Conservation (phyloP, 2,329 filamentous ascomycete species). For the Alternaria sp. region DNA sequence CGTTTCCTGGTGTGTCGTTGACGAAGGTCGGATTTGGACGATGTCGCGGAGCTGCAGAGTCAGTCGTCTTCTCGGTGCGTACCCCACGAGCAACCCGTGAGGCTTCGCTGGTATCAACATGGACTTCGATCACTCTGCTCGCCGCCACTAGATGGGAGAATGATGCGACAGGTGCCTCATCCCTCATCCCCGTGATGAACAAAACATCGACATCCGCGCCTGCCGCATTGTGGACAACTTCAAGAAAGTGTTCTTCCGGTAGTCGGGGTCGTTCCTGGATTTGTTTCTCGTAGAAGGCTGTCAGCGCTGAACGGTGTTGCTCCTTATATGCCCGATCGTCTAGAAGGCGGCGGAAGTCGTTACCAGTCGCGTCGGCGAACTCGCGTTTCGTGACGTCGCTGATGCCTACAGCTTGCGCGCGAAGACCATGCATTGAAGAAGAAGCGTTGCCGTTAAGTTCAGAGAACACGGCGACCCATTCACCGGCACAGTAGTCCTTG, state of each 20-base stretch:
- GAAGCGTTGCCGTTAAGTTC: background rate
- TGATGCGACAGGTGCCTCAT: slow-evolving; percentile 61
- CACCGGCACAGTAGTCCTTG: slow-evolving; percentile 65
- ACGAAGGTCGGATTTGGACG: slow-evolving; percentile 58
- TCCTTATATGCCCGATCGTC: slow-evolving; percentile 67
- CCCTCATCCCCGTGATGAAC: slow-evolving; percentile 69
- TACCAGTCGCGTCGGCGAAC: slow-evolving; percentile 60
- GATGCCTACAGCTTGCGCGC: slow-evolving; percentile 11
- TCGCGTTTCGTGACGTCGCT: slow-evolving; percentile 65
- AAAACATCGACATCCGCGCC: slow-evolving; percentile 58
- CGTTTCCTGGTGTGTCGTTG: slow-evolving; percentile 57
- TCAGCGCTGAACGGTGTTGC: slow-evolving; percentile 61
- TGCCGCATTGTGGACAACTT: slow-evolving; percentile 50
- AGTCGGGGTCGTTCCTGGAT: slow-evolving; percentile 54
- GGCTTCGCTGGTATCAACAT: slow-evolving; percentile 51
- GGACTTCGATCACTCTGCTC: slow-evolving; percentile 62
- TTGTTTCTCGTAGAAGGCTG: slow-evolving; percentile 59
- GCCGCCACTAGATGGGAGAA: slow-evolving; percentile 63
- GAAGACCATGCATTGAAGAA: slow-evolving; percentile 19
- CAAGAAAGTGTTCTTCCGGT: slow-evolving; percentile 50
- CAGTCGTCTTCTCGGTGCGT: slow-evolving; percentile 26
- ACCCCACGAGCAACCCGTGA: slow-evolving; percentile 49
- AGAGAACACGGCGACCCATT: slow-evolving; percentile 58
- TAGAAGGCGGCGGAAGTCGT: slow-evolving; percentile 58
- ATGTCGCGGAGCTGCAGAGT: slow-evolving; percentile 25